phyloP scores from a whole-genome alignment of 2,329 filamentous ascomycete species.

The Fusarium xyrophilum region DNA sequence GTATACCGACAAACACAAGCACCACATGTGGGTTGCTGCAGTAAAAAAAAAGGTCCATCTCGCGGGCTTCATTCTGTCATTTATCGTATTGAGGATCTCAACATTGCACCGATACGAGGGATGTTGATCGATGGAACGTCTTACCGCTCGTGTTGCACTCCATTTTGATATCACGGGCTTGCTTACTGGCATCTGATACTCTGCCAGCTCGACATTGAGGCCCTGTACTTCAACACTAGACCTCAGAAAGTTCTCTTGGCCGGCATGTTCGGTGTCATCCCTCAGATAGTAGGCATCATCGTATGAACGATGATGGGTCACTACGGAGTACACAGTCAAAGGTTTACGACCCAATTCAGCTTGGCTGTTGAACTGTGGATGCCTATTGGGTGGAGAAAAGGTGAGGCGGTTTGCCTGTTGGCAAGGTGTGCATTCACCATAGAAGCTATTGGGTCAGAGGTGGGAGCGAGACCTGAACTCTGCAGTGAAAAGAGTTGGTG shows the following conservation, averaged over 20 bases:
- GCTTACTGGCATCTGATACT: neutral
- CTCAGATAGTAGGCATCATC: neutral
- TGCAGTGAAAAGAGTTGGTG: neutral
- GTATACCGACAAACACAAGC: conserved; percentile 20
- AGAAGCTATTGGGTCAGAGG: neutral
- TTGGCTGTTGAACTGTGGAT: neutral
- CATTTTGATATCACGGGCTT: neutral
- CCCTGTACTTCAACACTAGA: neutral
- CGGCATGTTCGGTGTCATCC: neutral
- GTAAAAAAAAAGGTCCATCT: conserved; percentile 11
- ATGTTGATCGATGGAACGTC: conserved; percentile 8
- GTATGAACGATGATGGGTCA: neutral
- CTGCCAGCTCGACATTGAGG: neutral
- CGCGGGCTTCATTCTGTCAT: conserved; percentile 16
- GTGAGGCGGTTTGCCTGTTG: conserved; percentile 13
- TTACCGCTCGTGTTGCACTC: conserved; percentile 3
- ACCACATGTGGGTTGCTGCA: conserved; percentile 30
- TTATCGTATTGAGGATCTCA: conserved; percentile 16
- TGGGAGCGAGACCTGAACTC: neutral
- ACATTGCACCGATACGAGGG: conserved; percentile 32
- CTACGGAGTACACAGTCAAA: neutral
- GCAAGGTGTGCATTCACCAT: neutral
- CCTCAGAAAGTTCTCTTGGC: neutral
- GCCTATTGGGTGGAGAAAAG: conserved; percentile 6
- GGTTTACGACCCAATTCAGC: neutral